Conservation (phyloP, 768 basidiomycete species). For the Psilocybe azurescens region DNA sequence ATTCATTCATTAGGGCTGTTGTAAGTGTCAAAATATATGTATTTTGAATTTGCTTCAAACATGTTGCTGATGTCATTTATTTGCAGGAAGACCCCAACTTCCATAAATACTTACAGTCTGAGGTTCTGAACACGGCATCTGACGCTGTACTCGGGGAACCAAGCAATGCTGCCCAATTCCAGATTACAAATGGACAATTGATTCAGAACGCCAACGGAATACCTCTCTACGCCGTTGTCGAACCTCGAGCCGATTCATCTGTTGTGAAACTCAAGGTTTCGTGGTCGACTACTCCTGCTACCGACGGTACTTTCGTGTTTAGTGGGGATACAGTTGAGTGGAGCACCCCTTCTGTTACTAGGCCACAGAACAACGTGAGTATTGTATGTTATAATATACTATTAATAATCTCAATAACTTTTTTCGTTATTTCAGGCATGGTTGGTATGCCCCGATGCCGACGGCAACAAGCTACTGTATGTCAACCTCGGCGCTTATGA, state of each 20-base stretch:
- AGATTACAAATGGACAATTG: constrained; percentile 59
- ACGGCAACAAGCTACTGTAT: constrained; percentile 48
- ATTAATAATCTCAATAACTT: constrained; percentile 3
- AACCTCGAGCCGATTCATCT: constrained; percentile 47
- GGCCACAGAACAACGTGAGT: constrained; percentile 58
- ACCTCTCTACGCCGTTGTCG: constrained; percentile 55
- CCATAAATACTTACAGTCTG: constrained; percentile 56
- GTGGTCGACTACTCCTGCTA: constrained; percentile 54
- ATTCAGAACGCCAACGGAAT: constrained; percentile 51
- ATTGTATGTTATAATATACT: background rate
- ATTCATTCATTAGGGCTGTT: constrained; percentile 63
- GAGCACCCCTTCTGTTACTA: constrained; percentile 51
- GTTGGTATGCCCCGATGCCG: constrained; percentile 57
- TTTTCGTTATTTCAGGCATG: constrained; percentile 43
- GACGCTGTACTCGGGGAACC: constrained; percentile 58
- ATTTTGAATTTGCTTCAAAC: background rate
- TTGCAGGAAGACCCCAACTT: constrained; percentile 27
- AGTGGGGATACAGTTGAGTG: constrained; percentile 66
- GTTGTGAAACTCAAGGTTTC: constrained; percentile 53
- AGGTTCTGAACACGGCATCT: constrained; percentile 46
- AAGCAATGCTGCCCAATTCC: constrained; percentile 59
- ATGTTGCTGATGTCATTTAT: background rate
- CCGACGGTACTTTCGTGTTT: constrained; percentile 54
- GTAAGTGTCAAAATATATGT: constrained; percentile 33
- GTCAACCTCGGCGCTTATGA: constrained; percentile 62